These are phyloP conservation scores for Lepidium sativum DNA, from an alignment of 345 rosid species.

Conservation along the genomic window DNA sequence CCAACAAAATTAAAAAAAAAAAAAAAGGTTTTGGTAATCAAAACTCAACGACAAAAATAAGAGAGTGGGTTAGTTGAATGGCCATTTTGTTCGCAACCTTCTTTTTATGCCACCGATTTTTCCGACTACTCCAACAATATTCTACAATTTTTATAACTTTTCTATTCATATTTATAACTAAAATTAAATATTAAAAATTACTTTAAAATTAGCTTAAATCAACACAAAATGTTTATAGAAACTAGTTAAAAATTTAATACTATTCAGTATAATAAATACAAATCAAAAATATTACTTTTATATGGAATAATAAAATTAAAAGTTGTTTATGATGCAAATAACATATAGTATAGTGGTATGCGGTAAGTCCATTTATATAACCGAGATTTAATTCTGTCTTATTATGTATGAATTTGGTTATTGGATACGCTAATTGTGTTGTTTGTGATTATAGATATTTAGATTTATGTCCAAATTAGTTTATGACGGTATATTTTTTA, in stretches of 20 bases:
- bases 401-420: too few species aligned
- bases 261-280: too few species aligned
- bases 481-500: neutral
- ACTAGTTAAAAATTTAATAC: neutral
- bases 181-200: too few species aligned
- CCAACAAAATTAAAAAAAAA: slow-evolving; percentile 12
- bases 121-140: slow-evolving; percentile 4
- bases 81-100: slow-evolving; percentile 34
- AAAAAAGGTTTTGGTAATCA: slow-evolving; percentile 24
- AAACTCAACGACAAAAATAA: slow-evolving; percentile 26
- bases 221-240: neutral
- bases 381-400: too few species aligned
- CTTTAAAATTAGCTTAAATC: neutral
- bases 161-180: neutral
- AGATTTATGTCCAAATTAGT: neutral
- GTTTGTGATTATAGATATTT: too few species aligned
- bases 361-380: too few species aligned
- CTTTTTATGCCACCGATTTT: slow-evolving; percentile 21
- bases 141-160: neutral
- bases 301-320: too few species aligned
- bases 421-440: too few species aligned
- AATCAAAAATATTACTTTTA: too few species aligned
- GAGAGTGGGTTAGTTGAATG: slow-evolving; percentile 33
- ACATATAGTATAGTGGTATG: too few species aligned
- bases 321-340: too few species aligned